Base-by-base conservation (phyloP, 2,329 filamentous ascomycete genomes). In the Sporothrix variecibatus region DNA sequence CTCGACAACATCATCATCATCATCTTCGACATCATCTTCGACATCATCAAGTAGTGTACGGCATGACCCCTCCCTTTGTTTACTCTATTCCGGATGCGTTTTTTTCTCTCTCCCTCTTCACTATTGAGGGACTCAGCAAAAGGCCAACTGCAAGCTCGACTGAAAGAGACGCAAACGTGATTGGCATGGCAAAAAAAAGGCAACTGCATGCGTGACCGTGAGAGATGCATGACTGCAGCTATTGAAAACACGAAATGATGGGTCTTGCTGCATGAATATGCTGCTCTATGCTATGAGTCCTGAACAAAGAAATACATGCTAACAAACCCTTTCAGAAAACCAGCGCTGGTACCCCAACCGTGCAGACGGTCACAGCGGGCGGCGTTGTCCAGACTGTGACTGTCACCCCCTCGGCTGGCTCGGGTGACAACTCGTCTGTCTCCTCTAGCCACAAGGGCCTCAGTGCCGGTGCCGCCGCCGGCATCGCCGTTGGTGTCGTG, bases 301-400 rank as follows among this genome's bases (percentile, higher is more conserved):
- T n/a, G 34, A 23, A 7, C 31, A 28, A 20, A 5, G 17, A 3
- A 49, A 38, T 7, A 28, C 5, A 11, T 17, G 51, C 73, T 74
- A 71, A 74, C 62, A 20, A 23, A 3, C 23, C 23, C 34, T 62
- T n/a, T 5, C 17, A 67, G 72, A 73, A 73, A 62, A 20, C 72
- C 15, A 64, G 43, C 12, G 31, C 71, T 9, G 58, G 46, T 12
- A 51, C 73, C 2, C 78, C 82, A 9, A 80, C 81, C 8, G 78
- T 88, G 2, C 82, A 86, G 78, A 91, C 89, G 0, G 84, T 91
- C 11, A 91, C 88, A 0, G 83, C 84, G 7, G 86, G 84, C 11
- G 88, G 88, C 23, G 85, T 82, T 5, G 81, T 89, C 28, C 85
- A 84, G 74, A 91, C 88, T 1, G 85, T 91, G 2, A 89, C 87